phyloP scores from a whole-genome alignment of 768 basidiomycete genomes.

The Chlorophyllum brunneum region DNA sequence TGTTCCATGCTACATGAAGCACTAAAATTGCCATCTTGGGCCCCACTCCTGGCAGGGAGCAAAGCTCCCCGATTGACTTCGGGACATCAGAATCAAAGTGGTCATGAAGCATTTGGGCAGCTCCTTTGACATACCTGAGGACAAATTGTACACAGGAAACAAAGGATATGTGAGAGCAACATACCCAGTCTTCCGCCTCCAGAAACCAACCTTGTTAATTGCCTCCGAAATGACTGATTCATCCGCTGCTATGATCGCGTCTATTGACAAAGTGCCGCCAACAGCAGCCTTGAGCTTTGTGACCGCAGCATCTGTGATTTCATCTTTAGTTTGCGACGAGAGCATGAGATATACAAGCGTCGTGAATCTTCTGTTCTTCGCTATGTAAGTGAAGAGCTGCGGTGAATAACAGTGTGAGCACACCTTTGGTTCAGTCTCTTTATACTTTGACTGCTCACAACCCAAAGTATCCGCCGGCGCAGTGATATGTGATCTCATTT shows the following conservation, averaged over 20 bases:
- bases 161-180: constrained; percentile 20
- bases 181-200: constrained; percentile 82
- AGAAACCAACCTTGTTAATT: constrained; percentile 90
- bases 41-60: constrained; percentile 85
- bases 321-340: constrained; percentile 93
- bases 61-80: constrained; percentile 82
- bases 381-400: not conserved
- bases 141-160: not conserved
- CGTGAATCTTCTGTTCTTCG: constrained; percentile 74
- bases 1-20: constrained; percentile 80
- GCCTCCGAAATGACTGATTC: constrained; percentile 62
- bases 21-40: constrained; percentile 95
- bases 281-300: constrained; percentile 65
- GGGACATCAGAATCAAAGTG: constrained; percentile 84
- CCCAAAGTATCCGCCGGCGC: constrained; percentile 96
- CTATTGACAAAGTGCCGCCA: constrained; percentile 73
- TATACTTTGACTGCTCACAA: constrained; percentile 64
- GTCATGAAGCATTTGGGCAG: constrained; percentile 65
- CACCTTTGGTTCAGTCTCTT: constrained; percentile 67
- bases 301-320: constrained; percentile 82
- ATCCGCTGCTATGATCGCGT: constrained; percentile 61
- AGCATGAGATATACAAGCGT: constrained; percentile 93
- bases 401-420: not conserved
- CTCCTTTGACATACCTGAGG: constrained; percentile 66
- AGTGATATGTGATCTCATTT: constrained; percentile 65